Evolutionary conservation across 2,329 filamentous ascomycete genomes (phyloP).

Genomic region (Gaeumannomyces tritici): DNA sequence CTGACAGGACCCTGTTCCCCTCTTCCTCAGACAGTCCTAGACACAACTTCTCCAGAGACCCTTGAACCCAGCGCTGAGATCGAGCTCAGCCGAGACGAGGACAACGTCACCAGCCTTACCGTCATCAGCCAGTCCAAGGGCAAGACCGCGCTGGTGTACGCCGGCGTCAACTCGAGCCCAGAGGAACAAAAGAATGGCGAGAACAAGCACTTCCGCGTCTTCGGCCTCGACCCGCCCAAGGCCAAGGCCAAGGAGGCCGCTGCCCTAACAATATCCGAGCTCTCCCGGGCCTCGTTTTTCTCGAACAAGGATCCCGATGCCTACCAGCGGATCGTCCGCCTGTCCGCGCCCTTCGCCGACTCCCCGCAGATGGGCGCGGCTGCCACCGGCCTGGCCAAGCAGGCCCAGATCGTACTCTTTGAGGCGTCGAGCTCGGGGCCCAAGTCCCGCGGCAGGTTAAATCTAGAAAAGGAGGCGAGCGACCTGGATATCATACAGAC

Average conservation of each 20-base stretch:
- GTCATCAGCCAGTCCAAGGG: slow-evolving; percentile 48
- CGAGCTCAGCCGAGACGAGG: slow-evolving; percentile 73
- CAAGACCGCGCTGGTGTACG: slow-evolving; percentile 50
- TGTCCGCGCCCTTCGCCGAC: slow-evolving; percentile 39
- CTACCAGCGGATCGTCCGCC: slow-evolving; percentile 50
- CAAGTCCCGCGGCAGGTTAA: slow-evolving; percentile 37
- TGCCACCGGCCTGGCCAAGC: slow-evolving; percentile 66
- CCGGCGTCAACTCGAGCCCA: slow-evolving; percentile 76
- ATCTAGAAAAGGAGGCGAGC: slow-evolving; percentile 47
- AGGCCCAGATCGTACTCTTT: slow-evolving; percentile 74
- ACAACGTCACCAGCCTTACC: slow-evolving; percentile 78
- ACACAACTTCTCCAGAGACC: slow-evolving; percentile 55
- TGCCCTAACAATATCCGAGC: slow-evolving; percentile 35
- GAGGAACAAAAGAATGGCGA: slow-evolving; percentile 62
- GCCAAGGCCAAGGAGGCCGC: slow-evolving; percentile 15
- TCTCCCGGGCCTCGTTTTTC: slow-evolving; percentile 44
- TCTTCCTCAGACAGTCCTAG: slow-evolving; percentile 53
- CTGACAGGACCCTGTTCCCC: neutral
- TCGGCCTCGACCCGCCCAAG: slow-evolving; percentile 42
- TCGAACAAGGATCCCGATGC: slow-evolving; percentile 36
- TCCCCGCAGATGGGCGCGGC: slow-evolving; percentile 63
- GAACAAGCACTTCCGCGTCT: slow-evolving; percentile 77
- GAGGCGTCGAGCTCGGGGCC: slow-evolving; percentile 45
- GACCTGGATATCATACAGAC: slow-evolving; percentile 63
- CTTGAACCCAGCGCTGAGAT: slow-evolving; percentile 60